These are phyloP conservation scores for Pouteria glomerata DNA, from an alignment of 148 eudicot species.

Conservation along the genomic window DNA sequence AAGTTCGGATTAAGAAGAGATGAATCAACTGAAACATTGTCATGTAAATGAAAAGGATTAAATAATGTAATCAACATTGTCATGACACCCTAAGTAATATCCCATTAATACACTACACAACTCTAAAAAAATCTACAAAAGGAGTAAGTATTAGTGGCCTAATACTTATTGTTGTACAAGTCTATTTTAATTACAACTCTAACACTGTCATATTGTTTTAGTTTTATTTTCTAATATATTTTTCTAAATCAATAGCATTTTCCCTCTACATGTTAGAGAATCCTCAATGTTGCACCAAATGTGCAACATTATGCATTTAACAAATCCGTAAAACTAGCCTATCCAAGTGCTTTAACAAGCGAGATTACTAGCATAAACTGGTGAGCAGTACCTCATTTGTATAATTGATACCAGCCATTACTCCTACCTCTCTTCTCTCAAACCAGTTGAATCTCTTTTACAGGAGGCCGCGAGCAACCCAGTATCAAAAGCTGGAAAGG, in stretches of 20 bases:
- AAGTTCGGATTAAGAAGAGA: not conserved
- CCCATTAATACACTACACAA: not conserved
- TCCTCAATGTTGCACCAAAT: not conserved
- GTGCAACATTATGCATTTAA: not conserved
- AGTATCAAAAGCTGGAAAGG: not conserved
- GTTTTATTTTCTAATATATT: too few species aligned
- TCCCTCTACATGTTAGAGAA: slow-evolving; percentile 10
- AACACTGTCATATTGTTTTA: too few species aligned
- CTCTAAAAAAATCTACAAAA: too few species aligned
- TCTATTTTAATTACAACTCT: too few species aligned
- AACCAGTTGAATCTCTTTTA: not conserved
- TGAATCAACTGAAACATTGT: not conserved
- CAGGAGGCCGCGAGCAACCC: too few species aligned
- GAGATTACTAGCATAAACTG: not conserved
- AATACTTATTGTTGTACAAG: too few species aligned
- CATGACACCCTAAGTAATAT: not conserved
- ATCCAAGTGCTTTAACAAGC: not conserved
- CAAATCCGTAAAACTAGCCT: slow-evolving; percentile 4
- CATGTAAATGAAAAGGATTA: not conserved
- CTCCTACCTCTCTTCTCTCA: not conserved
- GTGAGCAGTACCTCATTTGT: not conserved
- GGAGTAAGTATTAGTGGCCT: too few species aligned
- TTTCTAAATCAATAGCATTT: too few species aligned
- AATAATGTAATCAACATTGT: not conserved
- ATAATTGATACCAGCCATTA: not conserved